Conservation (phyloP, 2,329 filamentous ascomycete genomes). For the Epichloe aotearoae region DNA sequence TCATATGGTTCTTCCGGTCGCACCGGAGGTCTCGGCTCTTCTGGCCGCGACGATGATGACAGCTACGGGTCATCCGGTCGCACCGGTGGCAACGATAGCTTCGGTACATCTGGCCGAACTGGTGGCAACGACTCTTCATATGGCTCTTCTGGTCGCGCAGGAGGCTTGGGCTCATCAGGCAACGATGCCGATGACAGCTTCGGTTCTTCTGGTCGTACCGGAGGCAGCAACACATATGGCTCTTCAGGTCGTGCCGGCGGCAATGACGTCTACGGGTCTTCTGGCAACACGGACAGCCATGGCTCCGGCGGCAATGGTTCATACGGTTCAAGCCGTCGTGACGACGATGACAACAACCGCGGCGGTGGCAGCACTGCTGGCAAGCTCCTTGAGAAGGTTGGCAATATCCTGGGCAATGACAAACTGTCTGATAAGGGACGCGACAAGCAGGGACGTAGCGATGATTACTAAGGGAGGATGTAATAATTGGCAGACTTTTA, state of each 20-base stretch:
- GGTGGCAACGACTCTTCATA: background rate
- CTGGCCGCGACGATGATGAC: conserved; percentile 8
- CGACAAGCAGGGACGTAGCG: conserved; percentile 17
- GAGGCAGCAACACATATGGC: conserved; percentile 2
- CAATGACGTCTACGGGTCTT: conserved; percentile 6
- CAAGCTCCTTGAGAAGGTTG: conserved; percentile 46
- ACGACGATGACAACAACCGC: conserved; percentile 4
- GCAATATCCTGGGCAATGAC: conserved; percentile 33
- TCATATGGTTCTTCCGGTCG: conserved; percentile 1
- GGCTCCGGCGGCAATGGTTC: conserved; percentile 3
- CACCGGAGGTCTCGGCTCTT: conserved; percentile 8
- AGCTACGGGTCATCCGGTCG: conserved; percentile 8
- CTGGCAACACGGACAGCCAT: conserved; percentile 8
- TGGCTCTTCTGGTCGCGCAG: conserved; percentile 9
- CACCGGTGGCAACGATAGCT: conserved; percentile 5
- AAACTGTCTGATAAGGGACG: conserved; percentile 27
- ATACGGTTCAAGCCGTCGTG: conserved; percentile 2
- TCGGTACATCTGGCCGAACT: no score
- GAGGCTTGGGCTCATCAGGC: conserved; percentile 2
- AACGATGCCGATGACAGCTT: conserved; percentile 8
- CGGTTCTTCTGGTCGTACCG: conserved; percentile 9
- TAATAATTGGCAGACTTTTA: background rate
- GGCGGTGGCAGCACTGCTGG: conserved; percentile 34
- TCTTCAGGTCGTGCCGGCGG: no score
- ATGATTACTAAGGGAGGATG: conserved; percentile 11